Conservation (phyloP, 2,329 filamentous ascomycete species). For the Pyrenochaeta sp. region DNA sequence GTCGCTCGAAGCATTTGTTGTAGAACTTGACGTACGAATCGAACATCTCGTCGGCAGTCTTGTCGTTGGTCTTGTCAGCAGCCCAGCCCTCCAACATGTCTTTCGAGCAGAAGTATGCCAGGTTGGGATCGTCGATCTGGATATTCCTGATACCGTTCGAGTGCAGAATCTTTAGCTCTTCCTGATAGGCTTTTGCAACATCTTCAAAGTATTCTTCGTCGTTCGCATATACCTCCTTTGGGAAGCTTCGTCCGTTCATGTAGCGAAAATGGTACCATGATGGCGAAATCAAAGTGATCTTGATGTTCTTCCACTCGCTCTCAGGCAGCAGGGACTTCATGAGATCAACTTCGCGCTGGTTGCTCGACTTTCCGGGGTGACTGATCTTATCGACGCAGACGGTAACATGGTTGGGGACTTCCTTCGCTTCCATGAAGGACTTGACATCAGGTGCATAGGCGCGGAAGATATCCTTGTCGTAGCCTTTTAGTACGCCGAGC, state of each 20-base stretch:
- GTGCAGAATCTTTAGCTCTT: slow-evolving; percentile 57
- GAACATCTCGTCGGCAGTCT: slow-evolving; percentile 74
- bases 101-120: slow-evolving; percentile 54
- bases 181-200: slow-evolving; percentile 57
- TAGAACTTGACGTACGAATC: slow-evolving; percentile 80
- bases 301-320: slow-evolving; percentile 70
- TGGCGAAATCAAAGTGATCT: slow-evolving; percentile 72
- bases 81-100: slow-evolving; percentile 52
- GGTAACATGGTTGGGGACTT: slow-evolving; percentile 62
- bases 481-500: slow-evolving; percentile 54
- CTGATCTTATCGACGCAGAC: slow-evolving; percentile 67
- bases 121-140: slow-evolving; percentile 60
- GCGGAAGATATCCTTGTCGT: slow-evolving; percentile 63
- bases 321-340: slow-evolving; percentile 67
- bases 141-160: slow-evolving; percentile 57
- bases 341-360: slow-evolving; percentile 67
- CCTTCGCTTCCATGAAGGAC: slow-evolving; percentile 67
- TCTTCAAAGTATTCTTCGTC: slow-evolving; percentile 60
- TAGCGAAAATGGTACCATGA: slow-evolving; percentile 76
- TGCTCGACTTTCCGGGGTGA: slow-evolving; percentile 63
- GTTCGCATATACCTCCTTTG: slow-evolving; percentile 55
- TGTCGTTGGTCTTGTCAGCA: slow-evolving; percentile 71
- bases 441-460: slow-evolving; percentile 69
- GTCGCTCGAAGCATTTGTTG: slow-evolving; percentile 72
- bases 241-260: slow-evolving; percentile 60